Evolutionary conservation across 495 filamentous ascomycete species (phyloP).

Genomic region (Podospora didyma): DNA sequence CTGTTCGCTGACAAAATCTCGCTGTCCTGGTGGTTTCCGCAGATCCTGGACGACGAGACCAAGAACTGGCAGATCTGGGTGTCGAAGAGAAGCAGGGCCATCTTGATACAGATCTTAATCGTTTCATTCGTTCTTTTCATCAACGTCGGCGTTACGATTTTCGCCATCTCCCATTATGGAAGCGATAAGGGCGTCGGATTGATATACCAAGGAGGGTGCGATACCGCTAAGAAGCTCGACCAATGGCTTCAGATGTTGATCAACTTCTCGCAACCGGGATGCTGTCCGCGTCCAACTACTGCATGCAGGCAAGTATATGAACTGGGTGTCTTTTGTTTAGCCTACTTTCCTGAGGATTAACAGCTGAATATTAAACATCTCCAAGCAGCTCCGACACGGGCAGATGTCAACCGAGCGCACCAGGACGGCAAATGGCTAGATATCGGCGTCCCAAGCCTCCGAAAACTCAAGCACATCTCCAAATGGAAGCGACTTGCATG

Average conservation of each 20-base stretch:
- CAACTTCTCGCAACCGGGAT: slow-evolving; percentile 33
- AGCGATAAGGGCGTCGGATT: slow-evolving; percentile 19
- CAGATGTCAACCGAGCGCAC: slow-evolving; percentile 37
- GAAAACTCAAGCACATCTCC: no score
- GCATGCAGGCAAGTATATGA: slow-evolving; percentile 16
- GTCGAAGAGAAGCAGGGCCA: slow-evolving; percentile 10
- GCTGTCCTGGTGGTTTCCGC: slow-evolving; percentile 21
- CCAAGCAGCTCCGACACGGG: slow-evolving; percentile 34
- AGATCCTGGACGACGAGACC: slow-evolving; percentile 16
- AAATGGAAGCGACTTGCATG: no score
- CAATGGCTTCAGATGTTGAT: slow-evolving; percentile 22
- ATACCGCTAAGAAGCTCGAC: slow-evolving; percentile 15
- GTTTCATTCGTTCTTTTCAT: slow-evolving; percentile 11
- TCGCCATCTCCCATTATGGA: slow-evolving; percentile 5
- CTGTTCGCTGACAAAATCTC: slow-evolving; percentile 11
- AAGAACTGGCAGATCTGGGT: slow-evolving; percentile 12
- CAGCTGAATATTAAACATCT: slow-evolving; percentile 17
- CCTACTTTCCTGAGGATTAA: no score
- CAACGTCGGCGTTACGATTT: slow-evolving; percentile 20
- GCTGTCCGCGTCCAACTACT: slow-evolving; percentile 36
- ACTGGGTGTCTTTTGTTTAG: no score
- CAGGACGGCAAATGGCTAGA: slow-evolving; percentile 30
- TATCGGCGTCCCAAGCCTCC: slow-evolving; percentile 37
- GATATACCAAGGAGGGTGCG: slow-evolving; percentile 24
- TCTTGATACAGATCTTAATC: slow-evolving; percentile 17